Base-by-base conservation (phyloP, 805 yeast species). In the Ogataea chonburiensis region DNA sequence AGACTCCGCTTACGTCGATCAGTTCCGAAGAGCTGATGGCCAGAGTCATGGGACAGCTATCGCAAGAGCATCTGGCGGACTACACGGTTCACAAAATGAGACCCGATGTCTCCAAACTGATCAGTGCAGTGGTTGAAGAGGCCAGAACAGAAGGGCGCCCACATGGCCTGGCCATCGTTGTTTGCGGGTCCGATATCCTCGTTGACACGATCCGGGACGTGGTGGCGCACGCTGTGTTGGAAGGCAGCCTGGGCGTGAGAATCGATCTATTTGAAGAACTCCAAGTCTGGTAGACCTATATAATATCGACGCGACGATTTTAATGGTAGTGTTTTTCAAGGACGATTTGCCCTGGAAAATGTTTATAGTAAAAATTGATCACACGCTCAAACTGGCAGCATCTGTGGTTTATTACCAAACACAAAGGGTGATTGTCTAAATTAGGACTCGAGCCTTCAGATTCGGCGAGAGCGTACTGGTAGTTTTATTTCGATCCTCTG, bases 241-340 rank as follows among this genome's bases (percentile, higher is more conserved):
- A 55, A 16, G 37, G 33, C 2, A 25, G 13, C 12, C 19, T 27
- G 7, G 29, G 26, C 5, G 64, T 69, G 35, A 60, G 79, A 45
- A 64, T 79, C n/a, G 83, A 77, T 35, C 64, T 71, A 42, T 66
- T 61, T 45, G 84, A 78, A 53, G 78, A 76, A 48, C 56, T 78
- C 31, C 82, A 79, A 57, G 69, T 68, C 11, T 78, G 84, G 86
- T 69, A 28, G 20, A 24, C 14, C 9, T 17, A n/a, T 11, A 28
- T 11, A 19, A 13, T 7, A 35, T 29, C 39, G 39, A 35, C 39
- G 34, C 39, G 39, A 35, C 39, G 28, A 35, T 24, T 23, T 9
- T 15, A 18, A 10, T 31, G 9, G 22, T n/a, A n/a, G n/a, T 5
- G 31, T 28, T 30, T 29, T 16, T 17, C 12, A 19, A 6, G n/a